Evolutionary conservation across 2,329 filamentous ascomycete genomes (phyloP), one percentile per base, ranked within the genome.

Genomic region (Fusarium keratoplasticum): DNA sequence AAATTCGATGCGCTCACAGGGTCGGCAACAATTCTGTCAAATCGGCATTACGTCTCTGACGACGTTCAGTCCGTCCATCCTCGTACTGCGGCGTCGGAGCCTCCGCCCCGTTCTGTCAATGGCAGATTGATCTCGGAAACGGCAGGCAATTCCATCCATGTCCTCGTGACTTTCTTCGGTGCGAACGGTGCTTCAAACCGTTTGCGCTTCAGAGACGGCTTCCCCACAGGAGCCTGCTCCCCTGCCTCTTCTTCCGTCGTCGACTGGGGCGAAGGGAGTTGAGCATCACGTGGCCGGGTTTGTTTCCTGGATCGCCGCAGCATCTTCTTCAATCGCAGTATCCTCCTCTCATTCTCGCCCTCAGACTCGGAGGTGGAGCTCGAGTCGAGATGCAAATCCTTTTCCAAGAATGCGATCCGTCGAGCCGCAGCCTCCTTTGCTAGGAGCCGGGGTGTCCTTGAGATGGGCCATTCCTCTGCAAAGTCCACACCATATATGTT

Each of bases 401-500:
- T 54, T 31, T 54, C 27, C 47, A 54, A 31, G 47, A 54, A 54
- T n/a, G 25, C 47, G 29, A 54, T 20, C 47, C 27, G 27, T 29
- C 27, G 47, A 14, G 47, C 47, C 27, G 38, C 40, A 4, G 59
- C 59, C 16, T 61, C 59, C 8, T 50, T 18, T 8, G 59, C 59
- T 5, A 61, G 40, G 18, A 47, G 27, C 31, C 59, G 38, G 18
- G 59, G 59, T 18, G 59, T 61, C 38, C 25, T 31, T 10, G 59
- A 61, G 29, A 61, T 61, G 3, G 59, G 59, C 55, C 55, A 59
- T 36, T 59, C 33, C 33, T 59, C 55, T 16, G 55, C 55, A 38
- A 59, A 59, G 7, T 38, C 55, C 5, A 18, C 55, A n/a, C 55
- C 55, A 5, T 59, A 59, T 13, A 40, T 18, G 9, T 22, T 38